A percentile compares a stretch with the other conserved stretches of the same genome.
Evolutionary conservation across 1,139 yeast genomes (phyloP).

Genomic region (Pichia kudriavzevii): DNA sequence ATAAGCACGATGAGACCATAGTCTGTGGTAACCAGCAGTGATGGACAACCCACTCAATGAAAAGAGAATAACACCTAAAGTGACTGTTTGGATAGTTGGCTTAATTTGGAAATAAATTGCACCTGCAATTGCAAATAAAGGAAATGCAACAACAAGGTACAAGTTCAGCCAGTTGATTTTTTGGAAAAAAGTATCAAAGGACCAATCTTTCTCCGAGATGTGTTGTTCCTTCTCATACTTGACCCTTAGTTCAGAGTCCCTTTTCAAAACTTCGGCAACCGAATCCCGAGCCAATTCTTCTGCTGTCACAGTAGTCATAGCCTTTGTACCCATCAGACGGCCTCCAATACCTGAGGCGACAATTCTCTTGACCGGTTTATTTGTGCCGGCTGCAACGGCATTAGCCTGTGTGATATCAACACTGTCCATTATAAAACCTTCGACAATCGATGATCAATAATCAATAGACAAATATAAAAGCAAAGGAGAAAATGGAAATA

Average conservation of each 20-base stretch:
- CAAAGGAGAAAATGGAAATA: neutral
- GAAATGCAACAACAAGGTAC: constrained; percentile 66
- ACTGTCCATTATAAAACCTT: constrained; percentile 7
- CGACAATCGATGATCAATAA: neutral
- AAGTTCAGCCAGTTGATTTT: constrained; percentile 94
- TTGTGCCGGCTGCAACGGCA: constrained; percentile 84
- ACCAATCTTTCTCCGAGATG: constrained; percentile 91
- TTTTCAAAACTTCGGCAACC: constrained; percentile 42
- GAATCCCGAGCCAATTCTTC: constrained; percentile 52
- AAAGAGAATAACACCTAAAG: constrained; percentile 58
- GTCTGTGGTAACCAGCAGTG: constrained; percentile 91
- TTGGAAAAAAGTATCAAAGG: constrained; percentile 69
- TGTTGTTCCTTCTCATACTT: constrained; percentile 48
- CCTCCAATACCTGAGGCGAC: constrained; percentile 78
- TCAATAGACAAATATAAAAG: neutral
- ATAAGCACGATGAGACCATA: constrained; percentile 86
- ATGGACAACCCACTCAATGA: constrained; percentile 76
- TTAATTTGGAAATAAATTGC: constrained; percentile 43
- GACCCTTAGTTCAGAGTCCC: constrained; percentile 46
- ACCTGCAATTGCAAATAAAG: constrained; percentile 59
- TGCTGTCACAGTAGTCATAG: constrained; percentile 58
- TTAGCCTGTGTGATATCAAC: constrained; percentile 63
- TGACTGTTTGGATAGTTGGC: constrained; percentile 52
- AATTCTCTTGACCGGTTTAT: constrained; percentile 59
- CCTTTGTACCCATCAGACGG: constrained; percentile 70